Conservation (phyloP, 345 rosid genomes). For the Moricandia moricandioides region DNA sequence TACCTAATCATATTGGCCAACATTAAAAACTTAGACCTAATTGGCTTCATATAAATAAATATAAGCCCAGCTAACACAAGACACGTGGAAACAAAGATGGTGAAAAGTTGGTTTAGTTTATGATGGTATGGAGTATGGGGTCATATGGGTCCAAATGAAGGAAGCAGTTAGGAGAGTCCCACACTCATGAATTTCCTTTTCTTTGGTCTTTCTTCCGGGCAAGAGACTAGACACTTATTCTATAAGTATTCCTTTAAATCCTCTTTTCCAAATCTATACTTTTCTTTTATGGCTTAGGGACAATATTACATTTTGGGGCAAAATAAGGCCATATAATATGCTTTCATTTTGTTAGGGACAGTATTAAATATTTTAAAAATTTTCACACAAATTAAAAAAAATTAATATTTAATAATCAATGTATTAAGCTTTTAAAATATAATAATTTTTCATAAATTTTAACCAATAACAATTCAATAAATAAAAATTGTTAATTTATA, state of each 20-base stretch:
- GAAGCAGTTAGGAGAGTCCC: slow-evolving; percentile 27
- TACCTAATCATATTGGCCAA: not conserved
- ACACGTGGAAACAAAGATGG: slow-evolving; percentile 18
- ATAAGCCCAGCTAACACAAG: not conserved
- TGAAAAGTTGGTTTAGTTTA: slow-evolving; percentile 20
- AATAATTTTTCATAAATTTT: too few relatives aligned
- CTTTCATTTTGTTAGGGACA: not conserved
- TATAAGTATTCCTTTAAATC: slow-evolving; percentile 1
- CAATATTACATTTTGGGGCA: not conserved
- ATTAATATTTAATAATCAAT: too few relatives aligned
- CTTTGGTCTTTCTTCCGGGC: slow-evolving; percentile 31
- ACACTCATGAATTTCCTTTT: slow-evolving; percentile 30
- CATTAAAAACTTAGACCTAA: slow-evolving; percentile 17
- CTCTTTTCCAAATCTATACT: not conserved
- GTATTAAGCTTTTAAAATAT: too few relatives aligned
- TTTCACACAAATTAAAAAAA: too few relatives aligned
- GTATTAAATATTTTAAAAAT: too few relatives aligned
- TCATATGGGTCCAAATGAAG: not conserved
- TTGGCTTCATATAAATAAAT: not conserved
- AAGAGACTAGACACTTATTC: slow-evolving; percentile 9
- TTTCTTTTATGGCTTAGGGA: not conserved
- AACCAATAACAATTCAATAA: too few relatives aligned
- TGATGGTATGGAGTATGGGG: not conserved
- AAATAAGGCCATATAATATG: not conserved
- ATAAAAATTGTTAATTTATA: too few relatives aligned